phyloP scores from a whole-genome alignment of 805 yeast genomes.

The Hanseniaspora thailandica region DNA sequence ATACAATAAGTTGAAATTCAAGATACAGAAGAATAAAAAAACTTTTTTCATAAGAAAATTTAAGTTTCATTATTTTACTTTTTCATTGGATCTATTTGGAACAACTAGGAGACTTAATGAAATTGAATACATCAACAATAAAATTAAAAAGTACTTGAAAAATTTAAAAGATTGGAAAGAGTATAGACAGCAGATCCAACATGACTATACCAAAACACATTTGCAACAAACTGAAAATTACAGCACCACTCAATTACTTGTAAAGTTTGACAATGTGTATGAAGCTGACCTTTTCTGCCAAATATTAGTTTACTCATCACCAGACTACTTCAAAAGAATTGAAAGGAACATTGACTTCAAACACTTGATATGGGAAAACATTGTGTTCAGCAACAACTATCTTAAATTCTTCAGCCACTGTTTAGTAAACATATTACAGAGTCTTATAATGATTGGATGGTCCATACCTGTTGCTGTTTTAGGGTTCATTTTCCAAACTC shows the following conservation, averaged over 20 bases:
- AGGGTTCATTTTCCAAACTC: constrained; percentile 63
- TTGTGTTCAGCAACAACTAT: constrained; percentile 33
- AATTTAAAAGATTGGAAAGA: constrained; percentile 15
- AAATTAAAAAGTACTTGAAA: not conserved
- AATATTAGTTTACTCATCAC: constrained; percentile 35
- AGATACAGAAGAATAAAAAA: not conserved
- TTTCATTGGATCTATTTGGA: not conserved
- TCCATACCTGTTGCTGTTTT: constrained; percentile 75
- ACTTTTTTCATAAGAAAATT: not conserved
- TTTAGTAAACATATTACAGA: constrained; percentile 36
- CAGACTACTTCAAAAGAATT: constrained; percentile 35
- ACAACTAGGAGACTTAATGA: not conserved
- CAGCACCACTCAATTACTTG: constrained; percentile 37
- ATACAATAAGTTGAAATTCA: not conserved
- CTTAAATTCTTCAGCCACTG: constrained; percentile 32
- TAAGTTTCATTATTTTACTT: not conserved
- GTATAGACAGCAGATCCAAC: not conserved
- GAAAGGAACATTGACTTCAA: constrained; percentile 47
- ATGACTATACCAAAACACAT: not conserved
- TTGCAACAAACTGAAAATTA: constrained; percentile 15
- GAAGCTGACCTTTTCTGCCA: constrained; percentile 59
- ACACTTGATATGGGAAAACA: constrained; percentile 63
- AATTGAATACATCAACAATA: not conserved
- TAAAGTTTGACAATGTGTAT: constrained; percentile 46
- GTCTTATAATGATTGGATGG: constrained; percentile 51